Base-by-base conservation (phyloP, 495 filamentous ascomycete species). In the Neurospora pannonica region DNA sequence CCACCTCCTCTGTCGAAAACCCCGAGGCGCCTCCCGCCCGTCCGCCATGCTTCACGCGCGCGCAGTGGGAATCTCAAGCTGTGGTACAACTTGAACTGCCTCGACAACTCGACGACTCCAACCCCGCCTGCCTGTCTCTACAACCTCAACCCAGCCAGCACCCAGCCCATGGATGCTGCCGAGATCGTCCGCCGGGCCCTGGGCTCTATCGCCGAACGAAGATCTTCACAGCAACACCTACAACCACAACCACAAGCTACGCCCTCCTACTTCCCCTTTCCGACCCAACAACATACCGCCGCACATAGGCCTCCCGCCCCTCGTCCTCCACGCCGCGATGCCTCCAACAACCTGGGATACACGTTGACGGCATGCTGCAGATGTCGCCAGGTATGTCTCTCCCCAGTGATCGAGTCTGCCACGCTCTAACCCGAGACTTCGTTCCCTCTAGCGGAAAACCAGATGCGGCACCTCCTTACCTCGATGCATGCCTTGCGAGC, bases 401-500 rank as follows among this genome's bases (percentile, higher is more conserved):
- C 13, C 71, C n/a, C 19, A 36, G 13, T 8, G 11, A 11, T 34
- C 31, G 8, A 11, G 15, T 42, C 71, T 28, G 21, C 42, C 31
- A 24, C 34, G 19, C 2, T 34, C 71, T 43, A 39, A 39, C 34
- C 15, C 17, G 40, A 17, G 1, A 13, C 19, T 37, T 54, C 70
- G 15, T 70, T 39, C 46, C 48, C 34, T 73, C 43, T 78, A 97
- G 94, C 90, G 94, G 70, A 98, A 98, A 86, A 97, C 95, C 31
- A 88, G 93, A 86, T 98, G 95, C 82, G 95, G 97, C 81, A 92
- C 95, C 36, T 91, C 92, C 19, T 88, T 98, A 67, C 95, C 95
- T 54, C 90, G 91, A 80, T 98, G 95, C 82, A 88, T 90, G n/a
- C 94, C 94, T 17, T 98, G 95, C 86, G 94, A 97, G 84, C 89